These are phyloP conservation scores for Spiromastix sp. DNA, from an alignment of 2,329 filamentous ascomycete genomes.

Conservation along the genomic window DNA sequence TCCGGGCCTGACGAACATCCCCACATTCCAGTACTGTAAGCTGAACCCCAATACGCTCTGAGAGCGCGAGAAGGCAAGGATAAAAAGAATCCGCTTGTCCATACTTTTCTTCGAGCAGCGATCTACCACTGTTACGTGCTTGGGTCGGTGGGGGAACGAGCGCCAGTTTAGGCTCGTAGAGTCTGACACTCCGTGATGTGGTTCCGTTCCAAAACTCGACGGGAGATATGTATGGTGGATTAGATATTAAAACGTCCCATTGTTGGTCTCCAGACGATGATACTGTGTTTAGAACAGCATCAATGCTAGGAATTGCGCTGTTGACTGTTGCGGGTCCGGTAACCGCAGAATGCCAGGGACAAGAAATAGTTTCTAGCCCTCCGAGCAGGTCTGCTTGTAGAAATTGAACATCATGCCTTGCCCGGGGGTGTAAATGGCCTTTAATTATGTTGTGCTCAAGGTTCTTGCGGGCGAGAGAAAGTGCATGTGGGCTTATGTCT, in stretches of 20 bases:
- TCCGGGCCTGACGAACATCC: conserved; percentile 21
- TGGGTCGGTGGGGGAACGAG: conserved; percentile 50
- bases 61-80: conserved; percentile 20
- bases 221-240: conserved; percentile 82
- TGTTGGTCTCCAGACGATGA: background rate
- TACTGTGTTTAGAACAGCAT: background rate
- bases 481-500: conserved; percentile 59
- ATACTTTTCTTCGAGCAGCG: background rate
- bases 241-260: conserved; percentile 59
- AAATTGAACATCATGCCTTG: conserved; percentile 34
- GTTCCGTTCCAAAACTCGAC: conserved; percentile 46
- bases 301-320: background rate
- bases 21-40: conserved; percentile 29
- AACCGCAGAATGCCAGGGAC: background rate
- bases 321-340: background rate
- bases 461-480: conserved; percentile 58
- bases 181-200: conserved; percentile 64
- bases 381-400: conserved; percentile 34
- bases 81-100: conserved; percentile 28
- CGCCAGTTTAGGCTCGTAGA: conserved; percentile 70
- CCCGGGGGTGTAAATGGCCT: conserved; percentile 17
- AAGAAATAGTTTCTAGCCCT: background rate
- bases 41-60: conserved; percentile 15
- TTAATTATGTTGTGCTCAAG: conserved; percentile 39
- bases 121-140: background rate